These are phyloP conservation scores for Rheum nobile DNA, from an alignment of 148 eudicot species.

Conservation along the genomic window DNA sequence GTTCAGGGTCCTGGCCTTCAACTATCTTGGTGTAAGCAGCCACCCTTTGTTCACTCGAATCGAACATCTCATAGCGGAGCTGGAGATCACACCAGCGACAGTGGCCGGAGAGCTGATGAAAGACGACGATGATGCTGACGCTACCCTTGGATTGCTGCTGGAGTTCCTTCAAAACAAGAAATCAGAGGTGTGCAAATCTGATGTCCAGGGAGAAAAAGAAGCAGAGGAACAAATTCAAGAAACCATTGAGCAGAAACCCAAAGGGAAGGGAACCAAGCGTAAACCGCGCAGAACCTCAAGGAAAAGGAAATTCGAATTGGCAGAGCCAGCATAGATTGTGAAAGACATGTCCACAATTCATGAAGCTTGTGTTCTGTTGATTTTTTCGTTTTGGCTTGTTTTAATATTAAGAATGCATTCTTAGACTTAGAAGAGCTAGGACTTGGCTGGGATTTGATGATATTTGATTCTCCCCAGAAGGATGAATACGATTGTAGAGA, in stretches of 20 bases:
- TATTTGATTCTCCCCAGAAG: too few species aligned
- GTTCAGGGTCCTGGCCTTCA: conserved; percentile 10
- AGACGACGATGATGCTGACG: not conserved
- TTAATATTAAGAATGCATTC: too few species aligned
- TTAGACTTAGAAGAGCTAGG: too few species aligned
- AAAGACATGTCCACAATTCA: too few species aligned
- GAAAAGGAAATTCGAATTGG: not conserved
- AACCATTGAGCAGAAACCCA: conserved; percentile 1
- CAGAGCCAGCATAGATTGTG: too few species aligned
- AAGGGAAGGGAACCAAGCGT: not conserved
- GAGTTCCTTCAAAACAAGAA: not conserved
- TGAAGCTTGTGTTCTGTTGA: too few species aligned
- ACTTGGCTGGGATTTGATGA: too few species aligned
- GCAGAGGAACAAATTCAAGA: not conserved
- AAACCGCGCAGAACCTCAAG: not conserved
- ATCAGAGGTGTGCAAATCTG: not conserved
- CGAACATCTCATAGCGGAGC: not conserved
- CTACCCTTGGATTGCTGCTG: not conserved
- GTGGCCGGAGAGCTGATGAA: conserved; percentile 11
- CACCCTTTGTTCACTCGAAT: conserved; percentile 6
- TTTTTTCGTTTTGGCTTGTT: too few species aligned
- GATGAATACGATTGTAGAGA: too few species aligned
- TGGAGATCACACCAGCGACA: conserved; percentile 3
- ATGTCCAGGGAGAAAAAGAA: not conserved
- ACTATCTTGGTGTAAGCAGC: conserved; percentile 6